A percentile compares a stretch with the other conserved stretches of the same genome.
Conservation (phyloP, 352 stramenopile species). For the Phytophthora sp. region DNA sequence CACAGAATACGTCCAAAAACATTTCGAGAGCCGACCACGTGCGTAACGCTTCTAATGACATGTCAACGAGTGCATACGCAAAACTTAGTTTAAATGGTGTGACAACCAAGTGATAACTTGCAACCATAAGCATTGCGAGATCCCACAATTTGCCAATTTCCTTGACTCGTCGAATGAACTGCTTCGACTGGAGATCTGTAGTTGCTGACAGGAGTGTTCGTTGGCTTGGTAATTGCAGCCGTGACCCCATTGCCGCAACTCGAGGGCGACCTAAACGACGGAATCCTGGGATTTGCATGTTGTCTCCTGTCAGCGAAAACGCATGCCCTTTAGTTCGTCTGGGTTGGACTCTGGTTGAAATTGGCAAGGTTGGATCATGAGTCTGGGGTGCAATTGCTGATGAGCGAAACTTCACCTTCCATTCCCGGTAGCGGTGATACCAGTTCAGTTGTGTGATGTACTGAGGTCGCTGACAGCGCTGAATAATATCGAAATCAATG, state of each 20-base stretch:
- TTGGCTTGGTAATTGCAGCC: slow-evolving; percentile 18
- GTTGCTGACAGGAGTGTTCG: slow-evolving; percentile 13
- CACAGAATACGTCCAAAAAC: slow-evolving; percentile 51
- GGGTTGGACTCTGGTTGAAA: not conserved
- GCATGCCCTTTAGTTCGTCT: not conserved
- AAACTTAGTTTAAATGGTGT: slow-evolving; percentile 67
- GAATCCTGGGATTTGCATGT: not conserved
- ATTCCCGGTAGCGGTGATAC: slow-evolving; percentile 49
- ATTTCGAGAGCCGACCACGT: slow-evolving; percentile 55
- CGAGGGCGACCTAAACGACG: not conserved
- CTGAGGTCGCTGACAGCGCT: slow-evolving; percentile 54
- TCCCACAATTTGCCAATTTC: slow-evolving; percentile 54
- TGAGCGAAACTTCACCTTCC: slow-evolving; percentile 10
- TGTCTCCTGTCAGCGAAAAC: slow-evolving; percentile 4
- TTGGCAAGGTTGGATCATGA: not conserved
- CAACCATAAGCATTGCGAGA: slow-evolving; percentile 46
- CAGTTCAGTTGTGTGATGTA: slow-evolving; percentile 48
- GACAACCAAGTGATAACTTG: slow-evolving; percentile 47
- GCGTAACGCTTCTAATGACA: slow-evolving; percentile 15
- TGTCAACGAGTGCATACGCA: slow-evolving; percentile 39
- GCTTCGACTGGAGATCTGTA: slow-evolving; percentile 23
- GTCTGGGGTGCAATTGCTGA: not conserved
- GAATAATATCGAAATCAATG: slow-evolving; percentile 57
- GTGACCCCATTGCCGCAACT: slow-evolving; percentile 21
- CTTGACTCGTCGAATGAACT: slow-evolving; percentile 49